Evolutionary conservation across 345 rosid genomes (phyloP), one percentile per base, ranked within the genome.

Genomic region (Streptanthus diversifolius): DNA sequence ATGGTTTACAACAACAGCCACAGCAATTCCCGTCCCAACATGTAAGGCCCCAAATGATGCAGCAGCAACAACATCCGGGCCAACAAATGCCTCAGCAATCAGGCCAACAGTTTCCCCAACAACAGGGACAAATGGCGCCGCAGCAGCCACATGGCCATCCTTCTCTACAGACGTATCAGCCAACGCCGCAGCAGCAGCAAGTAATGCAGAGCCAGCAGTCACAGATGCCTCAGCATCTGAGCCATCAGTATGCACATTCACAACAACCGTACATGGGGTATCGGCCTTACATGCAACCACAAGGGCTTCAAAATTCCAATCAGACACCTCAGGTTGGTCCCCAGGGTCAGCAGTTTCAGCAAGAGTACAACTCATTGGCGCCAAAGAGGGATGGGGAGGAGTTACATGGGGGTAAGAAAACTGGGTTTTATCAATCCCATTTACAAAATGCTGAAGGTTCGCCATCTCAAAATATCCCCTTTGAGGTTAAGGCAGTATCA

Each of bases 301-400:
- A 78, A 21, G 84, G 81, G 58, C 79, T 72, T 62, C 91, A 83
- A 22, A 75, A 68, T 78, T 76, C 81, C 15, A 86, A 80, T 78
- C 86, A 81, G 79, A 84, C 77, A 45, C 71, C 78, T 55, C 88
- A 80, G 65, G 73, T 68, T 74, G 85, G 83, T 71, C 55, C 70
- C n/a, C 88, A 82, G n/a, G 87, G 83, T 65, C 85, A 72, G 82
- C 85, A 83, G 36, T 85, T 81, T 74, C 93, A 81, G 71, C 83
- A 71, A 70, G 92, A 89, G 27, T 79, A 79, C 39, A 82, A 77
- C 71, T 57, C 85, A 17, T 62, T 79, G 59, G 51, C 68, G 1
- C 69, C 88, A 4, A 83, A 82, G 77, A 77, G 84, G 62, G 96
- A 85, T 63, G 95, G 82, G 62, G 75, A 57, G 54, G 95, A 90